Conservation (phyloP, 768 basidiomycete species). For the Artomyces pyxidatus region DNA sequence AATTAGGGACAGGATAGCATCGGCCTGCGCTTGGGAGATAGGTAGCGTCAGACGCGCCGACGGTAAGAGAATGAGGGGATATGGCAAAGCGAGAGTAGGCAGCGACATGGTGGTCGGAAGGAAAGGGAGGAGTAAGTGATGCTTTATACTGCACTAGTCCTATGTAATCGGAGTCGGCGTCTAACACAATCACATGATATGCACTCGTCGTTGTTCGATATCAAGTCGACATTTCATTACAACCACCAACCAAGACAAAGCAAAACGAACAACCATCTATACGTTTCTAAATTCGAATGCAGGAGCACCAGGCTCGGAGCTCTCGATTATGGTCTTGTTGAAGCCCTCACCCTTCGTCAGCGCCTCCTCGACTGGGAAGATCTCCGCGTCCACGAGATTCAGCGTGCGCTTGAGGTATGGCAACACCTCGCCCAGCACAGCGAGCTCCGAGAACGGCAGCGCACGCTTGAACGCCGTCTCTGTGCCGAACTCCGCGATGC, state of each 20-base stretch:
- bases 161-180: too few relatives aligned
- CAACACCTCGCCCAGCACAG: constrained; percentile 59
- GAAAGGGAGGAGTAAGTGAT: too few relatives aligned
- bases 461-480: constrained; percentile 75
- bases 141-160: too few relatives aligned
- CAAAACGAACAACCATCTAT: too few relatives aligned
- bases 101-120: constrained; percentile 26
- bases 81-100: constrained; percentile 59
- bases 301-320: constrained; percentile 83
- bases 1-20: constrained; percentile 57
- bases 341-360: constrained; percentile 44
- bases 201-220: too few relatives aligned
- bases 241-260: too few relatives aligned
- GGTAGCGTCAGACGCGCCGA: constrained; percentile 62
- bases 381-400: constrained; percentile 60
- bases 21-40: constrained; percentile 51
- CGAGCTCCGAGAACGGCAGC: constrained; percentile 75
- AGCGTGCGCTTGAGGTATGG: constrained; percentile 79
- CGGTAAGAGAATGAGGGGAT: constrained; percentile 72
- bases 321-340: constrained; percentile 63
- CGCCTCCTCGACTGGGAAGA: constrained; percentile 64
- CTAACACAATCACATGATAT: too few relatives aligned
- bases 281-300: constrained; percentile 86
- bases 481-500: constrained; percentile 68
- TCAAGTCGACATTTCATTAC: too few relatives aligned